phyloP scores from a whole-genome alignment of 352 stramenopile species.

The Globisporangium recalcitrans region DNA sequence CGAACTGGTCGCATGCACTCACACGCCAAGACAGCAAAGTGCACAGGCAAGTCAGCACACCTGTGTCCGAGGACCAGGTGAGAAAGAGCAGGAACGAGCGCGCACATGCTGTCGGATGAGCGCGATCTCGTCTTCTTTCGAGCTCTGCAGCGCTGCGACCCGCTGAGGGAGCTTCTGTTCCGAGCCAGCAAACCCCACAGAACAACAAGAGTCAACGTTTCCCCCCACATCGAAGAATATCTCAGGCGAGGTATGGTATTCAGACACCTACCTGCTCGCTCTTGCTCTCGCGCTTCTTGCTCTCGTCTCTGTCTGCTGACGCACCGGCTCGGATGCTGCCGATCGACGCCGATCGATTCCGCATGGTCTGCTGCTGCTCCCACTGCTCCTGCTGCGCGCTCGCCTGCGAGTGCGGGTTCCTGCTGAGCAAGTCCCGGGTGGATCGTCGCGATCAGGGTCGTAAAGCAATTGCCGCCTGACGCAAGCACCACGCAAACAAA shows the following conservation, averaged over 20 bases:
- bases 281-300: conserved; percentile 24
- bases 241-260: too few species aligned
- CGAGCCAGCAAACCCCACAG: not conserved
- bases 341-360: conserved; percentile 17
- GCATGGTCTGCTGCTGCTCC: conserved; percentile 18
- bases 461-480: conserved; percentile 82
- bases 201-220: too few species aligned
- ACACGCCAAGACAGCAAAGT: not conserved
- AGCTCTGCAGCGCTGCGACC: conserved; percentile 41
- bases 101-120: conserved; percentile 66
- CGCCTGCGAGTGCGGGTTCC: conserved; percentile 22
- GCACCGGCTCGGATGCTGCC: conserved; percentile 12
- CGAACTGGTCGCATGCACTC: conserved; percentile 32
- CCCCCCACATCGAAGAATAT: too few species aligned
- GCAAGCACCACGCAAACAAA: not conserved
- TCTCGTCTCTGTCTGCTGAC: not conserved
- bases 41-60: too few species aligned
- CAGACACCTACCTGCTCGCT: conserved; percentile 20
- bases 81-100: not conserved
- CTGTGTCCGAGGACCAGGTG: not conserved
- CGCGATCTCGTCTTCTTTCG: conserved; percentile 66
- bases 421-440: conserved; percentile 54
- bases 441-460: conserved; percentile 81
- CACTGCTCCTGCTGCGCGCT: conserved; percentile 4
- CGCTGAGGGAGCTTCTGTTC: conserved; percentile 43